Evolutionary conservation across 2,329 filamentous ascomycete genomes (phyloP).

Genomic region (Cercospora sojina): DNA sequence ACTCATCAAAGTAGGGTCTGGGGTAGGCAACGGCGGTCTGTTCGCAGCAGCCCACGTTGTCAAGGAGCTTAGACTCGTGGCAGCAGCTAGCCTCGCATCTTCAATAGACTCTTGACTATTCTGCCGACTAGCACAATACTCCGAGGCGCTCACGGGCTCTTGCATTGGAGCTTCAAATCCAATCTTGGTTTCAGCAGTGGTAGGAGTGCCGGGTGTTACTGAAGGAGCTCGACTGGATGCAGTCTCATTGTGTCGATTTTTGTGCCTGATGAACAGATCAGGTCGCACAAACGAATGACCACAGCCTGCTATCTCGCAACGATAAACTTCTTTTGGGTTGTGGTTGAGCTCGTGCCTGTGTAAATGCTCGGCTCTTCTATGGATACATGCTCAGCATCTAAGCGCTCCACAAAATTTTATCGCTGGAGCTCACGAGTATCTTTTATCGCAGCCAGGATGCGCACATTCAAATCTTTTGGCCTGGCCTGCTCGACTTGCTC

Average conservation of each 20-base stretch:
- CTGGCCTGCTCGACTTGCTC: slow-evolving; percentile 72
- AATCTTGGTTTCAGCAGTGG: background rate
- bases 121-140: background rate
- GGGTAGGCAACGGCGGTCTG: slow-evolving; percentile 14
- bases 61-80: slow-evolving; percentile 46
- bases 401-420: background rate
- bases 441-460: slow-evolving; percentile 84
- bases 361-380: slow-evolving; percentile 75
- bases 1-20: slow-evolving; percentile 6
- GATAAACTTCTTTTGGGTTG: slow-evolving; percentile 87
- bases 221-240: background rate
- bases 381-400: background rate
- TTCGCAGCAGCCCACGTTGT: slow-evolving; percentile 5
- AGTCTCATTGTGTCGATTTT: slow-evolving; percentile 41
- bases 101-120: background rate
- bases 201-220: background rate
- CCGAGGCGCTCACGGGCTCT: background rate
- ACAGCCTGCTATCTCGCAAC: slow-evolving; percentile 85
- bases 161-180: background rate
- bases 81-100: slow-evolving; percentile 74
- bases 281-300: slow-evolving; percentile 87
- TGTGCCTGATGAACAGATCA: slow-evolving; percentile 72
- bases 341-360: slow-evolving; percentile 94
- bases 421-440: slow-evolving; percentile 63
- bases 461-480: slow-evolving; percentile 70